Conservation (phyloP, 257 asterid species). For the Plectranthus barbatus region DNA sequence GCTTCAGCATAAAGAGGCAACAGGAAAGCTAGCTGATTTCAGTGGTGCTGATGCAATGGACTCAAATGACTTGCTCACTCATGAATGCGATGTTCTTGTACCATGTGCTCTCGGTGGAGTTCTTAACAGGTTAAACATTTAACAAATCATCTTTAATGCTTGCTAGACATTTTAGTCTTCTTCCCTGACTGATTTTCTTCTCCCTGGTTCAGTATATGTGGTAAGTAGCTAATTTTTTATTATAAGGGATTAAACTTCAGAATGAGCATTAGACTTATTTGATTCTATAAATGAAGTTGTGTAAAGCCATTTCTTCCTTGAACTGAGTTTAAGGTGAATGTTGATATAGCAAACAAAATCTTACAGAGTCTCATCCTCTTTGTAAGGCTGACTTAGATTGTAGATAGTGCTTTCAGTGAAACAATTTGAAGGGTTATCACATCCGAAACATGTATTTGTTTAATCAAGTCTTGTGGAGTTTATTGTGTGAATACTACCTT, state of each 20-base stretch:
- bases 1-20: conserved; percentile 50
- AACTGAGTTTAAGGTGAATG: too few species aligned
- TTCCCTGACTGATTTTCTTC: neutral
- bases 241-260: neutral
- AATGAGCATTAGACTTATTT: neutral
- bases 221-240: neutral
- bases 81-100: conserved; percentile 81
- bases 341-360: neutral
- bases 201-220: neutral
- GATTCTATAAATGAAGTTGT: too few species aligned
- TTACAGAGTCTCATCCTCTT: neutral
- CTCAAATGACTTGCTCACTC: conserved; percentile 55
- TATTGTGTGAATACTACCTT: too few species aligned
- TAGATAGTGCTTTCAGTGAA: neutral
- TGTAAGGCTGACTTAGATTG: neutral
- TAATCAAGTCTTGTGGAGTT: too few species aligned
- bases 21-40: conserved; percentile 50
- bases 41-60: conserved; percentile 63
- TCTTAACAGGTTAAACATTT: conserved; percentile 47
- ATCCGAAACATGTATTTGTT: too few species aligned
- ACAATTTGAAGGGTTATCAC: neutral
- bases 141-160: neutral
- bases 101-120: conserved; percentile 99
- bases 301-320: neutral
- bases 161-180: neutral